Base-by-base conservation (phyloP, 2,329 filamentous ascomycete genomes). In the Geosmithia flava region DNA sequence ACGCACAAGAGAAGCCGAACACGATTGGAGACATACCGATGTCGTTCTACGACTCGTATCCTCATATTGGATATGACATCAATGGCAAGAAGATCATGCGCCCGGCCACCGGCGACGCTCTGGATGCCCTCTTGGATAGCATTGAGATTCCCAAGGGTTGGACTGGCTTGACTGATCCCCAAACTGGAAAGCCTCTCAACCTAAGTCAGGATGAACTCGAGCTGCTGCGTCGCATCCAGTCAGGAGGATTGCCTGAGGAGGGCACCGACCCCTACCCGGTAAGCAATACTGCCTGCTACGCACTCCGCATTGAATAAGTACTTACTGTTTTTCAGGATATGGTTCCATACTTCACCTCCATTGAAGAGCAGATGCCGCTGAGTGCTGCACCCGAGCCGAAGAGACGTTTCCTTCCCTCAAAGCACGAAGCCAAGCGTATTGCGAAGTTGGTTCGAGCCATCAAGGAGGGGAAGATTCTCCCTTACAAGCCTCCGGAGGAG, bases 361-460 rank as follows among this genome's bases (percentile, higher is more conserved):
- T 89, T 57, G 77, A 85, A 61, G 93, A 98, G 68, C 82, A 85
- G 53, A 97, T 98, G 90, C 93, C 93, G 15, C 66, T 98, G 49
- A 96, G 88, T 61, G 84, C 90, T 44, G 93, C 93, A 1, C 93
- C 93, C 7, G 93, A 98, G 62, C 93, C 93, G 1, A 98, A 98
- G 70, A 79, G 93, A 53, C 83, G 93, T 57, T 98, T 97, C 63
- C 71, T 98, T 10, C 93, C 94, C 7, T 97, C 91, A 44, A 97
- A 96, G 67, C 88, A 98, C 64, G 93, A 98, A 67, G 85, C 87
- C 30, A 96, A 96, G 72, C 81, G 90, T 49, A 80, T 98, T 47
- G 95, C 96, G 80, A 97, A 98, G 70, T 81, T 98, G 58, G 93
- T 97, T 48, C 88, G 87, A 59, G 93, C 93, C 39, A 98, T 98